phyloP scores from a whole-genome alignment of 2,329 filamentous ascomycete genomes.

The Trichoderma simmonsii region DNA sequence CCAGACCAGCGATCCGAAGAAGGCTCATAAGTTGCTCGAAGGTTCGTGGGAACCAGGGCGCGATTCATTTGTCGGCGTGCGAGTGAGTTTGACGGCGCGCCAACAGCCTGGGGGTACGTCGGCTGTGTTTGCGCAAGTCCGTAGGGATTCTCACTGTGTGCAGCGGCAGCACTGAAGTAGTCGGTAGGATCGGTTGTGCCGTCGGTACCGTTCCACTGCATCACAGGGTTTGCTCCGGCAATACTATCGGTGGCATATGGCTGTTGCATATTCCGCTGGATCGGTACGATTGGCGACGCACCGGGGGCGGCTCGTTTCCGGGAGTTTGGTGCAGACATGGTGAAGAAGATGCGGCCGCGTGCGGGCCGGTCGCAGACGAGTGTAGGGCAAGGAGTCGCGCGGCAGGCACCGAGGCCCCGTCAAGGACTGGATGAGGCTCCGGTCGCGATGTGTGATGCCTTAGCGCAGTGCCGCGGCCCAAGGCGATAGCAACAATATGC shows the following conservation, averaged over 20 bases:
- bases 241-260: conserved; percentile 42
- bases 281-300: conserved; percentile 59
- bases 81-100: conserved; percentile 47
- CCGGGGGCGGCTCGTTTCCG: conserved; percentile 75
- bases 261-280: conserved; percentile 49
- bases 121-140: conserved; percentile 37
- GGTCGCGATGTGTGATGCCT: background rate
- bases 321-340: conserved; percentile 50
- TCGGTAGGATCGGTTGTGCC: conserved; percentile 36
- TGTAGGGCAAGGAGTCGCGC: background rate
- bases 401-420: background rate
- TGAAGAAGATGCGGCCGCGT: background rate
- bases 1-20: conserved; percentile 40
- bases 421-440: background rate
- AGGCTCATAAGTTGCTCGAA: conserved; percentile 38
- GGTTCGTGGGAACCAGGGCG: conserved; percentile 45
- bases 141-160: conserved; percentile 36
- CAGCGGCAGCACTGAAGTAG: conserved; percentile 36
- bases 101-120: conserved; percentile 31
- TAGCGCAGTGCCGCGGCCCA: conserved; percentile 10
- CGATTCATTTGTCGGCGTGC: conserved; percentile 52
- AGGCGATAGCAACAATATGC: background rate
- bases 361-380: background rate
- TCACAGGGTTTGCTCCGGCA: conserved; percentile 46
- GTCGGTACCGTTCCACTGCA: conserved; percentile 40